Evolutionary conservation across 2,329 filamentous ascomycete genomes (phyloP).

Genomic region (Sclerotinia spermophila): DNA sequence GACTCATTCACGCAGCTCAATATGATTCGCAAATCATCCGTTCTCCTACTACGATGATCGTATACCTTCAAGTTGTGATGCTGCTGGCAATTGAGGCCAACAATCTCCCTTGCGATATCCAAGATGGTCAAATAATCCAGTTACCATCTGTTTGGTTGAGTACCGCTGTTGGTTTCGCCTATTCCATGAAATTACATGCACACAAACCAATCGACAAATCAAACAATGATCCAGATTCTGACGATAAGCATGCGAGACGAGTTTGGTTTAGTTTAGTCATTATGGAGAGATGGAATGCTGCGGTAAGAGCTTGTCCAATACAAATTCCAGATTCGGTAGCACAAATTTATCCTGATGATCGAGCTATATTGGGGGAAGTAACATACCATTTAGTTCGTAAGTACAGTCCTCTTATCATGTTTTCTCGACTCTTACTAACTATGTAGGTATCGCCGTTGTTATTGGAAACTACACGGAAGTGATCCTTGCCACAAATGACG

Average conservation of each 20-base stretch:
- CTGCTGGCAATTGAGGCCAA: constrained; percentile 65
- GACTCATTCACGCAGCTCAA: constrained; percentile 43
- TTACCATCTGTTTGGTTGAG: constrained; percentile 55
- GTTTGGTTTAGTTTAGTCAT: constrained; percentile 71
- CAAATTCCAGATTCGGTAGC: constrained; percentile 61
- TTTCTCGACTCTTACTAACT: constrained; percentile 13
- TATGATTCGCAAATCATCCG: constrained; percentile 43
- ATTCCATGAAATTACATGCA: constrained; percentile 59
- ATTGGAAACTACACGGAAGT: constrained; percentile 53
- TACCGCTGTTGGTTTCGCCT: constrained; percentile 62
- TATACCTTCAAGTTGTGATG: constrained; percentile 64
- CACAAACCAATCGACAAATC: constrained; percentile 41
- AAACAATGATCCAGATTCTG: constrained; percentile 54
- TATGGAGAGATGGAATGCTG: constrained; percentile 70
- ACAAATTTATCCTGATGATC: constrained; percentile 57
- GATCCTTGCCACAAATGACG: constrained; percentile 43
- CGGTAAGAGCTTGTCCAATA: constrained; percentile 59
- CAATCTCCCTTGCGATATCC: constrained; percentile 40
- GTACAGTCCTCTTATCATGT: constrained; percentile 34
- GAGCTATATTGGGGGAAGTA: constrained; percentile 57
- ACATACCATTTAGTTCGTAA: constrained; percentile 64
- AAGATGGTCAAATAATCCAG: constrained; percentile 43
- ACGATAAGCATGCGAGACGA: constrained; percentile 58
- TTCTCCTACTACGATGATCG: constrained; percentile 42
- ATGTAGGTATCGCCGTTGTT: constrained; percentile 54